Base-by-base conservation (phyloP, 140 eudicot genomes). In the Anethum foeniculum region DNA sequence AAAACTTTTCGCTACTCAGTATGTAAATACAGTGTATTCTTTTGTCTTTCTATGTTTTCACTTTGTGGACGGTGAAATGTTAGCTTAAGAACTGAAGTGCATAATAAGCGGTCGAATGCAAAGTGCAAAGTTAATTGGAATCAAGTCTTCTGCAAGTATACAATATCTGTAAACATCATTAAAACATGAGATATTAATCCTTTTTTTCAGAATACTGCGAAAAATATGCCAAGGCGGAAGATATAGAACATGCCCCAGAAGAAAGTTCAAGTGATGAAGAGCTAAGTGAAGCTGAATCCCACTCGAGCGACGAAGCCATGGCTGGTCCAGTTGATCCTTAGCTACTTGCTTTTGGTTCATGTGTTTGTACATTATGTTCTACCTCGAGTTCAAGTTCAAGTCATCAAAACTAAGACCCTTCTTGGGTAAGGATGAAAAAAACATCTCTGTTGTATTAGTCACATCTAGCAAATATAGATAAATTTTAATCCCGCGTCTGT, bases 151-250 rank as follows among this genome's bases (percentile, higher is more conserved):
- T 65, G 36, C 72, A 14, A 65, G 14, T 36, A 28, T 28, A 28
- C 72, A 58, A 6, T 28, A n/a, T 64, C 15, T 30, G 44, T 67
- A 14, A n/a, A 39, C 23, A 30, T 16, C 6, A 73, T 72, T 2
- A 8, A 73, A 73, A 41, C 27, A 1, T 39, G 77, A 72, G 16
- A 16, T 56, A 12, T 18, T 47, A n/a, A 60, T 46, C 41, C n/a
- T n/a, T 27, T 62, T 46, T 5, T 85, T 79, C 92, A 93, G 97
- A 93, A 84, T 93, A 88, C 83, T 86, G 97, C 47, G 87, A 90
- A 85, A 93, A 84, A 83, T 93, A 91, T 38, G 98, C 98, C 9
- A 93, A 91, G 85, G 91, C 96, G 11, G 98, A 91, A 81, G 96
- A 93, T 67, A 85, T 83, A 30, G 98, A 96, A 36, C 93, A 84